A percentile compares a stretch with the other conserved stretches of the same genome.
Evolutionary conservation across 1,284 basidiomycete genomes (phyloP).

Genomic region (Marasmius fiardii): DNA sequence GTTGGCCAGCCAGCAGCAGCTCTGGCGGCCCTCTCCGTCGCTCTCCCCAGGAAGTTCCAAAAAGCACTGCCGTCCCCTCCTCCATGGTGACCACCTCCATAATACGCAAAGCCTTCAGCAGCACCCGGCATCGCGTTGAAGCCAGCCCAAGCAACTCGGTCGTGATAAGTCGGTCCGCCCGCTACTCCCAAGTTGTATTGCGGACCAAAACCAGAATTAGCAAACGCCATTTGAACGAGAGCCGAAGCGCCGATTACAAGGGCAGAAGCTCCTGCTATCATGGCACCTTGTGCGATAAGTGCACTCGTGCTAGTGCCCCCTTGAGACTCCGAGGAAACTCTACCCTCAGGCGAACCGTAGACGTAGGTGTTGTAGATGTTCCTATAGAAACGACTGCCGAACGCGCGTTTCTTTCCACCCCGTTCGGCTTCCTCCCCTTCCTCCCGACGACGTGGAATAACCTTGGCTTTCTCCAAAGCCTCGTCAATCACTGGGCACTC

Average conservation of each 20-base stretch:
- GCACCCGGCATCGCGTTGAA: conserved; percentile 1
- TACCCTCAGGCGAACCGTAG: not conserved
- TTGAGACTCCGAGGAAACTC: not conserved
- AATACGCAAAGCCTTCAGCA: not conserved
- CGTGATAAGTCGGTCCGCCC: not conserved
- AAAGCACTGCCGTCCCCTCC: not conserved
- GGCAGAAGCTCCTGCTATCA: not conserved
- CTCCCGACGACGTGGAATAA: conserved; percentile 27
- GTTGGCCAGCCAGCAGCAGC: not conserved
- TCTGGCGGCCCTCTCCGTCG: not conserved
- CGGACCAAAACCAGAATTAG: not conserved
- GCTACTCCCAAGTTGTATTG: not conserved
- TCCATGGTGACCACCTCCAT: not conserved
- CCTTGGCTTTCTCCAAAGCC: conserved; percentile 43
- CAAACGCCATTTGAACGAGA: not conserved
- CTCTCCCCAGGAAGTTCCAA: not conserved
- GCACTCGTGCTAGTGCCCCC: not conserved
- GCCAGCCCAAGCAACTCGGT: conserved; percentile 3
- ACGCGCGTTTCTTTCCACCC: conserved; percentile 18
- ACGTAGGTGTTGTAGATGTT: conserved; percentile 79
- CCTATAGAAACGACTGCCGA: conserved; percentile 50
- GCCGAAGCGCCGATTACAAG: conserved; percentile 1
- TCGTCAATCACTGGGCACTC: conserved; percentile 77
- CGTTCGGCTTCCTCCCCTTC: conserved; percentile 31
- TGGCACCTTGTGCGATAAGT: not conserved